Evolutionary conservation across 495 filamentous ascomycete species (phyloP).

Genomic region (Aspergillus sclerotiicarbonarius): DNA sequence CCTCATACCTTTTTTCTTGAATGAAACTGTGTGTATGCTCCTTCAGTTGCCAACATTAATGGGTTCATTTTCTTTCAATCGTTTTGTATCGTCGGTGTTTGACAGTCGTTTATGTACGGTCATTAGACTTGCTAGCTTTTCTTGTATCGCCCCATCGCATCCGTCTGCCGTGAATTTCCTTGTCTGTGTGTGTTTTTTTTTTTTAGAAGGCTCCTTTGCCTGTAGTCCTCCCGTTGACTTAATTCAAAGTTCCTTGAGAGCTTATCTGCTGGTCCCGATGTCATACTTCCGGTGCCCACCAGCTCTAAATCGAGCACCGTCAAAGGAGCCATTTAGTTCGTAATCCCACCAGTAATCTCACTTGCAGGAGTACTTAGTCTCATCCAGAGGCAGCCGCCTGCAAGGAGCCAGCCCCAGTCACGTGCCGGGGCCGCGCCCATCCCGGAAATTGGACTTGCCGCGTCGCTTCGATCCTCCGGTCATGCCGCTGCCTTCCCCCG

Average conservation of each 20-base stretch:
- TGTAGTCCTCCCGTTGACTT: not conserved
- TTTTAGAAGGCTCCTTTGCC: not conserved
- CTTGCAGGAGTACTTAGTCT: too few relatives aligned
- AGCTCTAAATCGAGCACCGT: too few relatives aligned
- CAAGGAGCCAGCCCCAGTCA: slow-evolving; percentile 8
- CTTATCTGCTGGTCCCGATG: not conserved
- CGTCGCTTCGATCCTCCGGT: not conserved
- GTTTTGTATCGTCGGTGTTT: slow-evolving; percentile 26
- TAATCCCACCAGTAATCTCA: not conserved
- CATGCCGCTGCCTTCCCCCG: not conserved
- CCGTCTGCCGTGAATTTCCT: slow-evolving; percentile 15
- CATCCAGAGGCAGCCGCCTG: not conserved
- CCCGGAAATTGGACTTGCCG: slow-evolving; percentile 9
- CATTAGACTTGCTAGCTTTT: slow-evolving; percentile 27
- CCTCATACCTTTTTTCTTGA: slow-evolving; percentile 12
- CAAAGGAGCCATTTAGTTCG: not conserved
- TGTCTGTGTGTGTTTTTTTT: slow-evolving; percentile 5
- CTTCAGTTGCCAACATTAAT: slow-evolving; percentile 24
- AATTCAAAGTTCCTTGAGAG: not conserved
- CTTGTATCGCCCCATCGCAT: slow-evolving; percentile 14
- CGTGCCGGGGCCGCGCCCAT: slow-evolving; percentile 8
- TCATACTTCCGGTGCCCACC: not conserved
- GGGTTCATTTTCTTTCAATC: slow-evolving; percentile 25
- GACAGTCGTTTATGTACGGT: slow-evolving; percentile 19
- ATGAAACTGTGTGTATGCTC: slow-evolving; percentile 10